phyloP scores from a whole-genome alignment of 345 rosid species.

The Isatis tinctoria region DNA sequence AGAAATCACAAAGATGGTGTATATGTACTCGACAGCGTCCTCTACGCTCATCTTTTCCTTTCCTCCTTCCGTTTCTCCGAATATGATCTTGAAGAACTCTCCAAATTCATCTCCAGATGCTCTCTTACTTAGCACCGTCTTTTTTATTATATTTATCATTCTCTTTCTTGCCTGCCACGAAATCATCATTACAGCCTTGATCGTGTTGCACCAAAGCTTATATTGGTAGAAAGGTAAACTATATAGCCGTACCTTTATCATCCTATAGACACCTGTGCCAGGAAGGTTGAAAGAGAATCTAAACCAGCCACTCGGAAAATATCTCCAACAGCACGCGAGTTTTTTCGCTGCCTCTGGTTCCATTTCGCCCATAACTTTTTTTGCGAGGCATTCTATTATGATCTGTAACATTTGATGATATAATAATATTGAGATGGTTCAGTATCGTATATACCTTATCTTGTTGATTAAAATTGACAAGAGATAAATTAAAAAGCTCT shows the following conservation, averaged over 20 bases:
- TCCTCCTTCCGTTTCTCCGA: neutral
- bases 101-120: constrained; percentile 18
- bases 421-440: too few relatives aligned
- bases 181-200: neutral
- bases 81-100: constrained; percentile 4
- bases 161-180: constrained; percentile 5
- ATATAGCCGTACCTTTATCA: neutral
- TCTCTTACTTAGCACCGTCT: neutral
- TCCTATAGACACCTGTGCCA: neutral
- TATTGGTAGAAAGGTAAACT: neutral
- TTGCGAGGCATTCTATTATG: too few relatives aligned
- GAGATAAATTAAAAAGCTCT: too few relatives aligned
- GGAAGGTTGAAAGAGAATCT: neutral
- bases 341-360: too few relatives aligned
- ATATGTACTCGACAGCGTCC: constrained; percentile 12
- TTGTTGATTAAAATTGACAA: too few relatives aligned
- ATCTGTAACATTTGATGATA: too few relatives aligned
- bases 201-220: neutral
- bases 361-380: too few relatives aligned
- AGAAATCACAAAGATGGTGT: constrained; percentile 7
- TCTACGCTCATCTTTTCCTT: neutral
- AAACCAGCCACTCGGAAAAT: constrained; percentile 15
- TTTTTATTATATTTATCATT: neutral
- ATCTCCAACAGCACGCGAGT: neutral
- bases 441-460: too few relatives aligned